These are phyloP conservation scores for Suillus plorans DNA, from an alignment of 768 basidiomycete species.

Conservation along the genomic window DNA sequence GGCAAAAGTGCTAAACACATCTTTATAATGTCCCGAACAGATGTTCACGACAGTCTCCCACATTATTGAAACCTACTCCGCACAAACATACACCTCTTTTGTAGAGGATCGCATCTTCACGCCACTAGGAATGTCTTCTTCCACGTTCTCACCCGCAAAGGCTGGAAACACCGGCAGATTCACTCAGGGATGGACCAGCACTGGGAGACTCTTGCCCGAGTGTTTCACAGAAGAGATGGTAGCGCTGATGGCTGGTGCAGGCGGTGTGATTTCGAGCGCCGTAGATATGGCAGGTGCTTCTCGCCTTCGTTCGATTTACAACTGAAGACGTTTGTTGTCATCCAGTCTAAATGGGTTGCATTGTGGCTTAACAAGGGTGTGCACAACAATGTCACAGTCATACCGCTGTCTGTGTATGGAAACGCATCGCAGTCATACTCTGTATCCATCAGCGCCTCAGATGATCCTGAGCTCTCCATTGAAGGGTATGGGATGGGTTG, in stretches of 20 bases:
- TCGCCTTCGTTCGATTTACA: neutral
- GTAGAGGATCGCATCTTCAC: slow-evolving; percentile 41
- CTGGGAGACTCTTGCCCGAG: slow-evolving; percentile 33
- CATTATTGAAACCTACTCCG: slow-evolving; percentile 34
- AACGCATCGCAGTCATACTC: slow-evolving; percentile 33
- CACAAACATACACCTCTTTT: slow-evolving; percentile 36
- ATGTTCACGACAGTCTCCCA: slow-evolving; percentile 39
- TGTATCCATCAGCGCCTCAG: slow-evolving; percentile 16
- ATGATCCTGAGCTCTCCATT: slow-evolving; percentile 25
- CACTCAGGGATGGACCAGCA: slow-evolving; percentile 33
- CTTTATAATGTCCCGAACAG: slow-evolving; percentile 18
- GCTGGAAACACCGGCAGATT: slow-evolving; percentile 33
- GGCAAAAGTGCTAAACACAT: neutral
- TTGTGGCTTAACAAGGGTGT: slow-evolving; percentile 35
- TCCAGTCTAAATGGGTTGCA: slow-evolving; percentile 40
- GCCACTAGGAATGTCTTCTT: slow-evolving; percentile 40
- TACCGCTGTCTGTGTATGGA: slow-evolving; percentile 31
- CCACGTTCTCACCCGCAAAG: slow-evolving; percentile 36
- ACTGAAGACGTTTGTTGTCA: neutral
- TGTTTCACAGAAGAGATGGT: slow-evolving; percentile 28
- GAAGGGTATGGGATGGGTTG: slow-evolving; percentile 45
- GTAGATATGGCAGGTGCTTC: slow-evolving; percentile 40
- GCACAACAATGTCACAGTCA: slow-evolving; percentile 29
- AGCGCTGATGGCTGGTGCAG: slow-evolving; percentile 35
- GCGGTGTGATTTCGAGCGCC: slow-evolving; percentile 43